These are phyloP conservation scores for Rhizopogon vulgaris DNA, from an alignment of 768 basidiomycete species.

Conservation along the genomic window DNA sequence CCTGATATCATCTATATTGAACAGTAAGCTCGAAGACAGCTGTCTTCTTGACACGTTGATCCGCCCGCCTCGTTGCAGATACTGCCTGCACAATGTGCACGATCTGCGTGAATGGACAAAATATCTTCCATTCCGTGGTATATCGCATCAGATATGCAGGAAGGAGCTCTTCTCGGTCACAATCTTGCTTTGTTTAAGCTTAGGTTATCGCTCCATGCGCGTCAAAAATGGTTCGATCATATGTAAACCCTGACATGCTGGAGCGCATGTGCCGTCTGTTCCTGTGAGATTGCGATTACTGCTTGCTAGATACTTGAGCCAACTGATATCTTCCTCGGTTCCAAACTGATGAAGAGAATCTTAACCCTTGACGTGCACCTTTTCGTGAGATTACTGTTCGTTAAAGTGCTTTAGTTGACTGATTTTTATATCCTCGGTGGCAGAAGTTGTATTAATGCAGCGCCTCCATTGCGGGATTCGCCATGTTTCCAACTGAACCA, in stretches of 20 bases:
- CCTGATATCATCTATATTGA: not conserved
- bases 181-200: not conserved
- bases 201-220: not conserved
- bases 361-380: not conserved
- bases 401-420: not conserved
- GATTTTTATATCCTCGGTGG: not conserved
- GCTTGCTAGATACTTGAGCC: too few species aligned
- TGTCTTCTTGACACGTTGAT: not conserved
- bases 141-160: not conserved
- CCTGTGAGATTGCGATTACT: too few species aligned
- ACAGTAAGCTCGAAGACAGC: not conserved
- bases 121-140: conserved; percentile 1
- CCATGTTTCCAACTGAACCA: not conserved
- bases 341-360: too few species aligned
- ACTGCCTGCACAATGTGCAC: not conserved
- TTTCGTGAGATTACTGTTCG: not conserved
- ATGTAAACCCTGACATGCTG: not conserved
- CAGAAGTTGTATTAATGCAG: not conserved
- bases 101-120: not conserved
- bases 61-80: not conserved
- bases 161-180: not conserved
- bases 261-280: too few species aligned
- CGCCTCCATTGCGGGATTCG: not conserved
- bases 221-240: not conserved
- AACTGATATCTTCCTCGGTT: too few species aligned